Evolutionary conservation across 306 rosid species (phyloP), one percentile per base, ranked within the genome.

Genomic region (Quercus variabilis): DNA sequence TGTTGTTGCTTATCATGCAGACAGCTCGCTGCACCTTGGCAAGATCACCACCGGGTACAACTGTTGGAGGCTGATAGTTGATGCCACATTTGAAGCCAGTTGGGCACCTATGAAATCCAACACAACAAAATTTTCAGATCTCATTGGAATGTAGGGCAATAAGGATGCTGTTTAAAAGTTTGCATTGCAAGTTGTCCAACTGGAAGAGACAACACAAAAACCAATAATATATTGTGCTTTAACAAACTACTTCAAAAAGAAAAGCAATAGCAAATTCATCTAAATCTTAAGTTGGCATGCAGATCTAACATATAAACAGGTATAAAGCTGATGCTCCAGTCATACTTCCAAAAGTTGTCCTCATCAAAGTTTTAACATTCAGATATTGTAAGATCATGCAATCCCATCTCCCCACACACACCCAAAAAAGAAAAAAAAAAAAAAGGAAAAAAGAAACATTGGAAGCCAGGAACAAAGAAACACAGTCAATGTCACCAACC

Each of bases 1-100:
- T 95, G 92, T 95, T 95, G 88, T 95, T 95, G 80, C 99, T 95
- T 86, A 95, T 95, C 99, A 95, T 95, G 87, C 99, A 95, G 49
- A 95, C 99, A 35, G 99, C 99, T 71, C 99, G 84, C 79, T 95
- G 99, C 76, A 95, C 99, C 92, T 88, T 87, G 64, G 99, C 99
- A 62, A 95, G 97, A 84, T 95, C 99, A 46, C 99, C 99, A 0
- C 90, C 94, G 0, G 99, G 99, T 65, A 95, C 99, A 38, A 95
- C 99, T 19, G 99, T 88, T 9, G 99, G 99, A 80, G 99, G 97
- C 91, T 95, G 97, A 75, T 95, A 95, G 88, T 95, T 95, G 86
- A 95, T 95, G 60, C 99, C 99, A 33, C 99, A 95, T 75, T 95
- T 95, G 86, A 95, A 95, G 56, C 99, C 99, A 76, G 99, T 95